phyloP scores from a whole-genome alignment of 257 asterid species.

The Verbascum thapsus region DNA sequence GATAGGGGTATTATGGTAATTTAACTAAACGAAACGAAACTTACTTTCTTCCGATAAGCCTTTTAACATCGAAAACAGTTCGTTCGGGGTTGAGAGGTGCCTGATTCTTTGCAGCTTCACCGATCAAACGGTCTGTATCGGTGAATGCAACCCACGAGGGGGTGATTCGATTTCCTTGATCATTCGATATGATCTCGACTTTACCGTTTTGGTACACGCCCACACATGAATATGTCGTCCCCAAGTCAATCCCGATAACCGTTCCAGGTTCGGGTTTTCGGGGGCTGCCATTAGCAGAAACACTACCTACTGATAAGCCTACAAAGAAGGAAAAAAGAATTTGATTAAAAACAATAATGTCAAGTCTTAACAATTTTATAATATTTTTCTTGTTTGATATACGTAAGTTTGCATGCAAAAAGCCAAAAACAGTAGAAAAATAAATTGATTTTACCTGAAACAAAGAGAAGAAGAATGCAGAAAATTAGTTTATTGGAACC shows the following conservation, averaged over 20 bases:
- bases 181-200: too few species aligned
- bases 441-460: conserved; percentile 12
- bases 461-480: conserved; percentile 23
- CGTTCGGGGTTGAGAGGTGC: conserved; percentile 50
- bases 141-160: conserved; percentile 54
- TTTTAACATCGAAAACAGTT: conserved; percentile 51
- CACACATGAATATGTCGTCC: conserved; percentile 43
- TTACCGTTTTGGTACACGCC: too few species aligned
- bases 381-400: background rate
- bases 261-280: conserved; percentile 18
- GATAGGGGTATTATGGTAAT: too few species aligned
- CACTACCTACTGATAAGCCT: conserved; percentile 38
- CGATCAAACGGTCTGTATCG: conserved; percentile 39
- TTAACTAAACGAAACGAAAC: background rate
- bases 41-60: conserved; percentile 52
- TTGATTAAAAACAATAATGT: background rate
- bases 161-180: conserved; percentile 40
- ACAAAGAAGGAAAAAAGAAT: background rate
- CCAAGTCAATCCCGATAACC: conserved; percentile 46
- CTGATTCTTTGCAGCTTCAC: conserved; percentile 31
- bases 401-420: too few species aligned
- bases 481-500: background rate
- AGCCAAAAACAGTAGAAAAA: too few species aligned
- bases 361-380: background rate
- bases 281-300: conserved; percentile 26